Percentiles rank a stretch among this genome's conserved stretches.
Conservation (phyloP, 305 asterid species). For the Salvia sclarea region DNA sequence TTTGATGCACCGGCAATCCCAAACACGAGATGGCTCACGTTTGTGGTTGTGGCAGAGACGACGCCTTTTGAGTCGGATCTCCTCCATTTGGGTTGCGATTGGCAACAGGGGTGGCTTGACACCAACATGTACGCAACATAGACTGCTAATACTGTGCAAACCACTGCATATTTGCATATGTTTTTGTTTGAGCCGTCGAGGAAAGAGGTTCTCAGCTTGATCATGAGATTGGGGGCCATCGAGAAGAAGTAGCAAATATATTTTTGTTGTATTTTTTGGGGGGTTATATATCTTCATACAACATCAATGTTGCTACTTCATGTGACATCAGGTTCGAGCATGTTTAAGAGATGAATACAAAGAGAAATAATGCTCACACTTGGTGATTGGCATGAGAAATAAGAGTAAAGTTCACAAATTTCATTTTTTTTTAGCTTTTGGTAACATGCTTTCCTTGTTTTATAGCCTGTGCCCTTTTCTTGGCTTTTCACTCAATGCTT, state of each 20-base stretch:
- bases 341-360: background rate
- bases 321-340: background rate
- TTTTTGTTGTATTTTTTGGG: background rate
- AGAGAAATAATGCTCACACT: constrained; percentile 4
- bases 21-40: constrained; percentile 46
- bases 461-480: background rate
- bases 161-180: constrained; percentile 30
- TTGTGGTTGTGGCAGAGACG: constrained; percentile 33
- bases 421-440: constrained; percentile 6
- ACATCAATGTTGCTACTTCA: constrained; percentile 18
- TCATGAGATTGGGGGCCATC: constrained; percentile 3
- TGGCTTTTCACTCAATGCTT: background rate
- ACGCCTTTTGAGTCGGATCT: background rate
- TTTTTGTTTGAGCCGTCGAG: background rate
- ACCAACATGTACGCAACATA: constrained; percentile 21
- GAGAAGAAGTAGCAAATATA: background rate
- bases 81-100: constrained; percentile 24
- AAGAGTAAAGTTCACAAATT: constrained; percentile 15
- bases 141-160: constrained; percentile 12
- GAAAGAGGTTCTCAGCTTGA: background rate
- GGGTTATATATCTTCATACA: background rate
- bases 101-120: constrained; percentile 35
- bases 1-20: constrained; percentile 45
- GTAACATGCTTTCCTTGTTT: constrained; percentile 23
- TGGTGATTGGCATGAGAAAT: constrained; percentile 5